A percentile compares a stretch with the other conserved stretches of the same genome.
phyloP scores from a whole-genome alignment of 2,329 filamentous ascomycete species.

The Talaromyces sp. region DNA sequence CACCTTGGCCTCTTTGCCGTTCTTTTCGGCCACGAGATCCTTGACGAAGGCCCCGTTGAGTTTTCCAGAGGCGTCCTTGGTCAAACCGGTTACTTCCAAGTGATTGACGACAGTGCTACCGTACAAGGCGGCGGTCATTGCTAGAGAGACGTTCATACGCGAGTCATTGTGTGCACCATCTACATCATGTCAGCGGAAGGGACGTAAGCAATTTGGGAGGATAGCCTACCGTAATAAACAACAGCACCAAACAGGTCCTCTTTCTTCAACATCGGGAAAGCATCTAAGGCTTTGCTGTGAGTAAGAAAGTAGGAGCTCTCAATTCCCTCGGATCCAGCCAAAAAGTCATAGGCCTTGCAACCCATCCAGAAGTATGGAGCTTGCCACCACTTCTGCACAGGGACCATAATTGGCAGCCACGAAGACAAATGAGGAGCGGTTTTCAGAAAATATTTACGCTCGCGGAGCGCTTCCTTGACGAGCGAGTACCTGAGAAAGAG shows the following conservation, averaged over 20 bases:
- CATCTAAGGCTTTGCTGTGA: conserved; percentile 79
- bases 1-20: conserved; percentile 62
- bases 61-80: conserved; percentile 70
- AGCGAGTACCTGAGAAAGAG: conserved; percentile 55
- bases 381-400: conserved; percentile 80
- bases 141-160: conserved; percentile 85
- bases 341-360: conserved; percentile 78
- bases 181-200: conserved; percentile 25
- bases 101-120: conserved; percentile 81
- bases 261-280: conserved; percentile 84
- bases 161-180: conserved; percentile 92
- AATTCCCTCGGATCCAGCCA: conserved; percentile 82
- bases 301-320: conserved; percentile 87
- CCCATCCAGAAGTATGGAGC: conserved; percentile 70
- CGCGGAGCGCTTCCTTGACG: conserved; percentile 76
- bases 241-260: conserved; percentile 75
- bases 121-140: conserved; percentile 85
- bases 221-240: conserved; percentile 71
- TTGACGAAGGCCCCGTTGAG: conserved; percentile 72
- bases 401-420: conserved; percentile 82
- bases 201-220: background rate
- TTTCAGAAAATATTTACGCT: conserved; percentile 79
- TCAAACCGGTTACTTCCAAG: conserved; percentile 72
- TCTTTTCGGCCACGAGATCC: conserved; percentile 65
- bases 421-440: conserved; percentile 78